Evolutionary conservation across 306 rosid species (phyloP), one percentile per base, ranked within the genome.

Genomic region (Castanea mollissima): DNA sequence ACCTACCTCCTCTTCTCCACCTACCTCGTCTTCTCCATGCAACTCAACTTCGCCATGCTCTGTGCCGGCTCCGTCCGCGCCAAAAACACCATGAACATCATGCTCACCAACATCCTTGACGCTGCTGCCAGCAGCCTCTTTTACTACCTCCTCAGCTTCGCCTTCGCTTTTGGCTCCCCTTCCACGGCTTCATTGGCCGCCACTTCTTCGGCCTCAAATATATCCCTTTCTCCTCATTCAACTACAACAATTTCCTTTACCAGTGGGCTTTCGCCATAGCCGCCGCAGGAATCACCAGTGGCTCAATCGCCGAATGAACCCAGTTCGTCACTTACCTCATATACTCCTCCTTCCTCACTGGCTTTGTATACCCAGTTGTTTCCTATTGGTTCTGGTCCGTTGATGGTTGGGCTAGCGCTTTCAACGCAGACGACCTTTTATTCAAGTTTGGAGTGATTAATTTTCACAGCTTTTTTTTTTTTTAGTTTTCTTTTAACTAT

Each of bases 21-120:
- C 8, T 94, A 94, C 79, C 94, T 94, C n/a, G 97, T 94, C 14
- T 94, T 94, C 92, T 91, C 98, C 35, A 94, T 94, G 98, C 98
- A 94, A 68, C 93, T 94, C 10, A 97, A 97, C 41, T 94, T 94
- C 78, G 97, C 98, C 76, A 94, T 94, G 98, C 95, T 92, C 81
- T 94, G 98, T 46, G 98, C 97, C 29, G 97, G 98, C 51, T 94
- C 98, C n/a, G 98, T 94, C 72, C 90, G 98, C 0, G 98, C 98
- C 63, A 94, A 94, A 27, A 94, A 94, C 93, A 94, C 98, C 83
- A 94, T 94, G 99, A 94, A 94, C 89, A 94, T 94, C 89, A 94
- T 94, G 99, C 96, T 94, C 73, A 94, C 97, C 19, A 94, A 94
- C 84, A 95, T 91, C 69, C 97, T 94, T 21, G 97, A 94, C 83